Base-by-base conservation (phyloP, 192 early-diverging fungal species). In the Coemansia sp. region DNA sequence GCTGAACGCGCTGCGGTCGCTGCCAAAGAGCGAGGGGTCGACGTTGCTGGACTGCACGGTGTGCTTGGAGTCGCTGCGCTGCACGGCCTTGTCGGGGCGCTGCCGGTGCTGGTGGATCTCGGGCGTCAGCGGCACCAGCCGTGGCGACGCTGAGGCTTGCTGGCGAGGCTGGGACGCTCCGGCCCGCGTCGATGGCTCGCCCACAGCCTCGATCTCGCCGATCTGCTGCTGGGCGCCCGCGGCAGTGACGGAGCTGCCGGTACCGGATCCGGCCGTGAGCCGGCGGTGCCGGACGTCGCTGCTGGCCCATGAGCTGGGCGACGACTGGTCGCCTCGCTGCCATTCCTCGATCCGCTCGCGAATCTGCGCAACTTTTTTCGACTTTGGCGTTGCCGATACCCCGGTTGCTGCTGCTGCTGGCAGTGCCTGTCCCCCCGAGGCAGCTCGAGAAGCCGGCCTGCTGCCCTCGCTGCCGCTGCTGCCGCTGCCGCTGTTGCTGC, bases 291-390 rank as follows among this genome's bases (percentile, higher is more conserved):
- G 28, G 28, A 43, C n/a, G 12, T 47, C 12, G 12, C 39, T 42
- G 40, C 20, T 26, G 12, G 55, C 42, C 43, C 14, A 40, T 4
- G 50, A 56, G 0, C 36, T 17, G 12, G 47, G 47, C 28, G 28
- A 28, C 1, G 47, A 49, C 31, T 31, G 32, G 7, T 28, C 9
- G 3, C 28, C 47, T 15, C 62, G 62, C 59, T 70, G 73, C 73
- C 73, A 76, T 39, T 76, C 73, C 46, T 69, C 67, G 39, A 76
- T 76, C 28, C 66, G 66, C 47, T 70, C 73, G 15, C 73, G 58
- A 15, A 76, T 66, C 49, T 64, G 54, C 0, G 72, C 65, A n/a
- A 69, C 72, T 28, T 69, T 64, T 32, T 45, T 63, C 37, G 72
- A 76, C 11, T 60, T 50, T 0, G 71, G 65, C 20, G 71, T 68